phyloP scores from a whole-genome alignment of 1,284 basidiomycete genomes.

The Schizophyllum commune region DNA sequence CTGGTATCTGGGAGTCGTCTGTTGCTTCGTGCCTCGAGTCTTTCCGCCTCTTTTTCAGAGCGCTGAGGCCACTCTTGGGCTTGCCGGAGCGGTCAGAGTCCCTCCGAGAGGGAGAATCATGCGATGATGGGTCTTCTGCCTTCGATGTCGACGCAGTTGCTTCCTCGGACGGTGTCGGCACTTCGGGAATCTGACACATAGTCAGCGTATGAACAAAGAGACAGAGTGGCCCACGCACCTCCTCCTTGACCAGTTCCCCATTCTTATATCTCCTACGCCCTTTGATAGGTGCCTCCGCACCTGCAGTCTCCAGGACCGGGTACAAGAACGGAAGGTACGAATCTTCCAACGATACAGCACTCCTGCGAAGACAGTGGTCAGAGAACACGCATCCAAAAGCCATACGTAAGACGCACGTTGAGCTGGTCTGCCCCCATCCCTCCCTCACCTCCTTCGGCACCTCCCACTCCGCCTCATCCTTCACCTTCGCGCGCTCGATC shows the following conservation, averaged over 20 bases:
- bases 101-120: neutral
- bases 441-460: conserved; percentile 47
- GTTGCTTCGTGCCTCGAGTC: neutral
- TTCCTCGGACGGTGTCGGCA: neutral
- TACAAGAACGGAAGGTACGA: conserved; percentile 72
- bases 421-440: conserved; percentile 41
- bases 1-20: conserved; percentile 16
- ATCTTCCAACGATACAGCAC: conserved; percentile 44
- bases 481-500: conserved; percentile 40
- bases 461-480: conserved; percentile 67
- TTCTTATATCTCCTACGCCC: conserved; percentile 36
- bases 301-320: conserved; percentile 22
- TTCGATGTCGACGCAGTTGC: neutral
- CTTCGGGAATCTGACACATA: neutral
- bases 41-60: neutral
- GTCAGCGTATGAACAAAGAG: neutral
- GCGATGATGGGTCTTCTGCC: neutral
- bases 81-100: neutral
- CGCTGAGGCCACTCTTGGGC: neutral
- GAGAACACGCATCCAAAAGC: neutral
- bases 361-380: conserved; percentile 7
- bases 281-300: conserved; percentile 18
- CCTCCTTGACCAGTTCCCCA: conserved; percentile 30
- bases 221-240: conserved; percentile 14
- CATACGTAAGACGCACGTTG: conserved; percentile 20